Conservation (phyloP, 2,329 filamentous ascomycete genomes). For the Epichloe aotearoae region DNA sequence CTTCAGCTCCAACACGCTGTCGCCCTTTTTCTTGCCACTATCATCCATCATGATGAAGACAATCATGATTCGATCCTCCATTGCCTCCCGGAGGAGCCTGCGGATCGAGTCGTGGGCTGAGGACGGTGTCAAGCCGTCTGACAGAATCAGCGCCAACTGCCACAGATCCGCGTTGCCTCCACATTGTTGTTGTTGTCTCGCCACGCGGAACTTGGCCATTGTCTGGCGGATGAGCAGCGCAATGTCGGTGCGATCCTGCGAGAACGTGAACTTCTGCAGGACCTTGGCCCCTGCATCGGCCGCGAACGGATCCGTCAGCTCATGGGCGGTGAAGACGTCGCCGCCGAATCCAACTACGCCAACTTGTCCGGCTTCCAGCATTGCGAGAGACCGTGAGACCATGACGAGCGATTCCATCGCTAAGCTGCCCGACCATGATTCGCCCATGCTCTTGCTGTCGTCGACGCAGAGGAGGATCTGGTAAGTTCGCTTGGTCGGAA, state of each 20-base stretch:
- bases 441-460: conserved; percentile 88
- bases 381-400: conserved; percentile 71
- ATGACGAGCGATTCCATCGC: conserved; percentile 92
- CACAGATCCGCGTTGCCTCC: conserved; percentile 58
- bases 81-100: conserved; percentile 69
- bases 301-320: conserved; percentile 70
- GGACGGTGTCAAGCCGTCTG: conserved; percentile 80
- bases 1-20: conserved; percentile 76
- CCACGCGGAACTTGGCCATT: conserved; percentile 69
- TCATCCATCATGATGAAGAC: conserved; percentile 95
- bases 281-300: conserved; percentile 65
- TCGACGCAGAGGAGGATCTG: conserved; percentile 97
- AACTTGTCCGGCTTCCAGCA: conserved; percentile 93
- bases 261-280: conserved; percentile 73
- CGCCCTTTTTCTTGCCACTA: conserved; percentile 30
- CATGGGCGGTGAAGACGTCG: conserved; percentile 71
- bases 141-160: conserved; percentile 89
- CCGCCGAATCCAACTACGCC: conserved; percentile 82
- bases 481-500: conserved; percentile 88
- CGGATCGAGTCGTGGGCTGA: conserved; percentile 70
- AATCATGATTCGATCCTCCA: conserved; percentile 92
- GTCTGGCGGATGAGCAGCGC: conserved; percentile 62
- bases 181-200: conserved; percentile 50
- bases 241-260: conserved; percentile 78
- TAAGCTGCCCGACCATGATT: conserved; percentile 59